These are phyloP conservation scores for Euptelea pleiosperma DNA, from an alignment of 164 flowering plant species.

Conservation along the genomic window DNA sequence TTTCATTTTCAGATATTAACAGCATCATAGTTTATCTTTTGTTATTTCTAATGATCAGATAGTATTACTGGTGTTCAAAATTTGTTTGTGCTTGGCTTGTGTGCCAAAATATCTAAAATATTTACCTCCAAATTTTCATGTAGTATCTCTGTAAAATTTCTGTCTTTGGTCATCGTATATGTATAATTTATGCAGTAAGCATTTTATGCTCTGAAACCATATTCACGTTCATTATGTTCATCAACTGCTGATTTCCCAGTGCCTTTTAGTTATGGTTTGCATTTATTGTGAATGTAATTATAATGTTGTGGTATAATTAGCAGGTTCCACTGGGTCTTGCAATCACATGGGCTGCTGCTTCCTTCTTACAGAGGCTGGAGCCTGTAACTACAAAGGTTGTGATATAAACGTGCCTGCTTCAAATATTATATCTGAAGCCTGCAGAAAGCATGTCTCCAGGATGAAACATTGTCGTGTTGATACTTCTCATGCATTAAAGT, in stretches of 20 bases:
- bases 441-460: slow-evolving; percentile 76
- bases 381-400: slow-evolving; percentile 83
- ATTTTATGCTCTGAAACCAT: neutral
- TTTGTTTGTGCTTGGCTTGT: neutral
- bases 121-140: slow-evolving; percentile 21
- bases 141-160: slow-evolving; percentile 98
- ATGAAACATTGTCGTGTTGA: slow-evolving; percentile 92
- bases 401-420: slow-evolving; percentile 76
- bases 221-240: neutral
- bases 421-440: slow-evolving; percentile 73
- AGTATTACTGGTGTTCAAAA: neutral
- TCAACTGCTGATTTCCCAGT: neutral
- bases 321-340: slow-evolving; percentile 96
- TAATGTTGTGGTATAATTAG: slow-evolving; percentile 6
- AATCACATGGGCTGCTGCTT: slow-evolving; percentile 89
- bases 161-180: slow-evolving; percentile 85
- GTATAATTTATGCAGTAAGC: slow-evolving; percentile 93
- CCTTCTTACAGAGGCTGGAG: slow-evolving; percentile 90
- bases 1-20: neutral
- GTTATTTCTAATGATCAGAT: neutral
- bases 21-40: neutral
- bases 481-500: slow-evolving; percentile 69
- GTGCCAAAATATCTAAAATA: slow-evolving; percentile 9
- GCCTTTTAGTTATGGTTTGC: neutral
- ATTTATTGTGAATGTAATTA: neutral